phyloP scores from a whole-genome alignment of 345 rosid genomes.

The Nasturtium officinale region DNA sequence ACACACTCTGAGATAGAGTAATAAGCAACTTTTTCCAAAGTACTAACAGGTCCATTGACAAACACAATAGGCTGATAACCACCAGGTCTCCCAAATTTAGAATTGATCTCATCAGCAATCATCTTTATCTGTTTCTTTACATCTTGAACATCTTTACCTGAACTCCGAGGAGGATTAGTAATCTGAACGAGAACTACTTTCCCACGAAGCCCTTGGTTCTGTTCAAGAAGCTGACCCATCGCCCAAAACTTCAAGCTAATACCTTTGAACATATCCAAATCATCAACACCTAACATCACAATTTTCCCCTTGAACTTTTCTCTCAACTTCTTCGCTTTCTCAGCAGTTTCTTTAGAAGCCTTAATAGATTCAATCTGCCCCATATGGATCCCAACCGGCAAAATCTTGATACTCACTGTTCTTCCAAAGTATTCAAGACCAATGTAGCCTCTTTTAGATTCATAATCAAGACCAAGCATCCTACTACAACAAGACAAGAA shows the following conservation, averaged over 20 bases:
- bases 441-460: conserved; percentile 82
- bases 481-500: conserved; percentile 84
- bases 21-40: conserved; percentile 67
- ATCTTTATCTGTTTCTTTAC: conserved; percentile 50
- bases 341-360: conserved; percentile 45
- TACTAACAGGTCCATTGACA: conserved; percentile 55
- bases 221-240: conserved; percentile 63
- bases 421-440: conserved; percentile 79
- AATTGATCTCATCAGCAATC: conserved; percentile 55
- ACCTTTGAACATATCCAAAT: conserved; percentile 81
- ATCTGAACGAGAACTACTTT: conserved; percentile 75
- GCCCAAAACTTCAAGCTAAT: conserved; percentile 74
- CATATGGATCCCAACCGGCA: conserved; percentile 79
- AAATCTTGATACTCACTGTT: conserved; percentile 74
- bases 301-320: conserved; percentile 54
- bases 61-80: conserved; percentile 71
- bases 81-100: conserved; percentile 52
- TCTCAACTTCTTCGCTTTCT: conserved; percentile 60
- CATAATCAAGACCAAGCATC: conserved; percentile 77
- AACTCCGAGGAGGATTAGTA: conserved; percentile 77
- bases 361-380: conserved; percentile 60
- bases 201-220: conserved; percentile 48
- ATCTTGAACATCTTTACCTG: conserved; percentile 73
- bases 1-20: conserved; percentile 74
- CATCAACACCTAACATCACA: conserved; percentile 77